A percentile compares a stretch with the other conserved stretches of the same genome.
Conservation (phyloP, 345 rosid species). For the Syzygium aromaticum region DNA sequence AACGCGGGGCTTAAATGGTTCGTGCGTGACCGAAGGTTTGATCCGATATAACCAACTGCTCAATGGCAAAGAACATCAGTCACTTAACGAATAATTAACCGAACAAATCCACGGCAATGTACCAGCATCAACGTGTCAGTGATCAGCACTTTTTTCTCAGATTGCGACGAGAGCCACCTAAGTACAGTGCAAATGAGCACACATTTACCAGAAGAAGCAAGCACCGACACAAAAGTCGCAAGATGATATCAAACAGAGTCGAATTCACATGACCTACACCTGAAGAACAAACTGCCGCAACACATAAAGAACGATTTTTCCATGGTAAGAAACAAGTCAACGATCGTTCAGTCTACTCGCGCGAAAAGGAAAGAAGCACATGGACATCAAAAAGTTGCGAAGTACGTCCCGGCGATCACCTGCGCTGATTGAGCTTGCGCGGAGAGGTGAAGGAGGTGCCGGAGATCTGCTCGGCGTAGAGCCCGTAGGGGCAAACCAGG, state of each 20-base stretch:
- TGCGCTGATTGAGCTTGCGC: conserved; percentile 70
- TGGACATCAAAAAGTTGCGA: background rate
- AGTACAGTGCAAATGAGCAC: background rate
- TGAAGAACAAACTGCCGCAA: background rate
- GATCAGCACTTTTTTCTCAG: background rate
- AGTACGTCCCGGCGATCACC: conserved; percentile 13
- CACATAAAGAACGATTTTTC: background rate
- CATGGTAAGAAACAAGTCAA: background rate
- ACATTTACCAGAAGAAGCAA: background rate
- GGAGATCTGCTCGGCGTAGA: conserved; percentile 97
- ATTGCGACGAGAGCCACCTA: background rate
- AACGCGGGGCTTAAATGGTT: conserved; percentile 68
- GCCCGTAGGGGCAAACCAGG: conserved; percentile 73
- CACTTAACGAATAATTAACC: background rate
- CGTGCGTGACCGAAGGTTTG: conserved; percentile 95
- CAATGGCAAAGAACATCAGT: background rate
- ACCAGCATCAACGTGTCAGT: background rate
- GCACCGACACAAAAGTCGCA: background rate
- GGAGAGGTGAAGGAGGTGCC: conserved; percentile 96
- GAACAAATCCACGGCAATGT: background rate
- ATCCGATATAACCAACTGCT: conserved; percentile 84
- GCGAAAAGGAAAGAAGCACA: background rate
- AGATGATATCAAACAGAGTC: background rate
- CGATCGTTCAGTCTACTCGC: background rate
- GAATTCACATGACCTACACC: background rate